Evolutionary conservation across 495 filamentous ascomycete species (phyloP).

Genomic region (Letharia columbiana): DNA sequence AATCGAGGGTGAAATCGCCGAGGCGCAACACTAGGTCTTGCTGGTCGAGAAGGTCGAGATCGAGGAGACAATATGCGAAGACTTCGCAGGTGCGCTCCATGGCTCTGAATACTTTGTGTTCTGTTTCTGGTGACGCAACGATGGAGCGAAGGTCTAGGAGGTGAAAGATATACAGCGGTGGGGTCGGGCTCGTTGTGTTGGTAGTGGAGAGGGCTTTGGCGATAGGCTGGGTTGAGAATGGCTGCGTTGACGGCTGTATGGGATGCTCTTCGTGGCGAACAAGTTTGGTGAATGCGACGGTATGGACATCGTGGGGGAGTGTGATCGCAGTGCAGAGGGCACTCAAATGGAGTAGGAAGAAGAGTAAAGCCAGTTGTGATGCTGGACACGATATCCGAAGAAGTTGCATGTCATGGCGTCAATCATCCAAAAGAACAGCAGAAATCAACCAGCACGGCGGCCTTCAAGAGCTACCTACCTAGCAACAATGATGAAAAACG

Average conservation of each 20-base stretch:
- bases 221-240: not conserved
- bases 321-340: not conserved
- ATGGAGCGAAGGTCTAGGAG: not conserved
- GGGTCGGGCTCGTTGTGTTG: not conserved
- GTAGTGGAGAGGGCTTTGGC: not conserved
- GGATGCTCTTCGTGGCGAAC: not conserved
- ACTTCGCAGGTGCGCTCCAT: not conserved
- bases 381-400: not conserved
- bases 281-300: not conserved
- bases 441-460: not conserved
- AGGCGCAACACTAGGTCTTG: not conserved
- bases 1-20: not conserved
- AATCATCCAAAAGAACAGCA: not conserved
- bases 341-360: not conserved
- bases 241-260: not conserved
- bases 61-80: not conserved
- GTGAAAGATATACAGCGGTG: not conserved
- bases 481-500: not conserved
- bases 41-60: not conserved
- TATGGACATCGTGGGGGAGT: not conserved
- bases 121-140: not conserved
- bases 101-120: fast-evolving
- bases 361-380: not conserved
- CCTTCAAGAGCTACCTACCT: not conserved
- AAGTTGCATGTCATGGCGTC: not conserved